Base-by-base conservation (phyloP, 345 rosid species). In the Raphanus raphanistrum region DNA sequence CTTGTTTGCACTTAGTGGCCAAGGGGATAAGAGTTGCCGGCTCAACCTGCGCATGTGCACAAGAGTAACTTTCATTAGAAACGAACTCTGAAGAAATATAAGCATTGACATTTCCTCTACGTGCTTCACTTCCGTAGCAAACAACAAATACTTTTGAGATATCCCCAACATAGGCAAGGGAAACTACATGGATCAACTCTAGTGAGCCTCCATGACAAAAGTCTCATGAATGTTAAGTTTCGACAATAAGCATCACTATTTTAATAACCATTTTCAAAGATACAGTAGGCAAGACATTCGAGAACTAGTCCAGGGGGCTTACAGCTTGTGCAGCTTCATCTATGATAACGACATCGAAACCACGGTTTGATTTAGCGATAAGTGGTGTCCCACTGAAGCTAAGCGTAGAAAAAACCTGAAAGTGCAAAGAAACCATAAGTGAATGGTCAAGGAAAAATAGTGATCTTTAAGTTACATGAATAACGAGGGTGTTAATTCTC, bases 321-420 rank as follows among this genome's bases (percentile, higher is more conserved):
- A 92, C 99, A 80, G 99, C 99, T 86, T 92, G 98, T 74, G 99
- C 99, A 76, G 99, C 99, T 86, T 95, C 99, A 79, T 95, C 99
- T 32, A 95, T 89, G 66, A 95, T 92, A 73, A 92, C 99, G 31
- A 95, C 92, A 91, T 95, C 99, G 65, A 92, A 95, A 82, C 90
- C 85, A 66, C 86, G 90, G 66, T 52, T 90, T 69, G 82, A 71
- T 83, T 88, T 92, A 66, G 89, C 78, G 68, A 95, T 88, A 73
- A 91, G 80, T 62, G 88, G 71, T 0, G 98, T 91, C 67, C 98
- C 98, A 68, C 98, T 95, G 86, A 95, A 92, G 84, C 99, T 92
- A 73, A 95, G 97, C 62, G 98, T 95, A 74, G 94, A 86, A 68
- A 88, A 95, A 36, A 95, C 98, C 98, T 92, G 85, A 73, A 80